phyloP scores from a whole-genome alignment of 768 basidiomycete species.

The Podaxis sp. region DNA sequence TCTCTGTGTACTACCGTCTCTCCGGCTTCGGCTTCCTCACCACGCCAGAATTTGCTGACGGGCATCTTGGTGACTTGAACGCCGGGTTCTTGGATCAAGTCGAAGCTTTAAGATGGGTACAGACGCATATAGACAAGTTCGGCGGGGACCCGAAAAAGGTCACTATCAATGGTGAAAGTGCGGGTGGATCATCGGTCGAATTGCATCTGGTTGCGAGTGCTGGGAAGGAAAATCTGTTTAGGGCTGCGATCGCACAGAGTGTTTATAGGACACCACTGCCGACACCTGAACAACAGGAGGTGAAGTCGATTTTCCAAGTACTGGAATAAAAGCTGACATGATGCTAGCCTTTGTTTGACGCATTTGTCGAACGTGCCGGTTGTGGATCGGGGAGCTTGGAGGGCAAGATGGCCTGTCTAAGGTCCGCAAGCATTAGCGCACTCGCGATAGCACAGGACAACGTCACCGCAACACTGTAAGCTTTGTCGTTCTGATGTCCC shows the following conservation, averaged over 20 bases:
- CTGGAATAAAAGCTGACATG: not conserved
- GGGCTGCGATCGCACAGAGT: constrained; percentile 61
- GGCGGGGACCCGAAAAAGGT: constrained; percentile 62
- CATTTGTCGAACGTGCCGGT: constrained; percentile 48
- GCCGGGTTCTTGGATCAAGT: constrained; percentile 61
- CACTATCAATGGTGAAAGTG: constrained; percentile 63
- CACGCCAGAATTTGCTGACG: constrained; percentile 42
- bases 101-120: constrained; percentile 62
- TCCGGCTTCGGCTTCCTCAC: constrained; percentile 64
- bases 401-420: constrained; percentile 44
- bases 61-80: constrained; percentile 47
- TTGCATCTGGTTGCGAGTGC: constrained; percentile 54
- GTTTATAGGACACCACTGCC: constrained; percentile 54
- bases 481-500: not conserved
- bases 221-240: constrained; percentile 39
- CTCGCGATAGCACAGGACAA: constrained; percentile 57
- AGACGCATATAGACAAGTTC: constrained; percentile 58
- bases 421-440: constrained; percentile 49
- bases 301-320: constrained; percentile 24
- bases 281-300: constrained; percentile 50
- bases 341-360: constrained; percentile 50
- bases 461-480: constrained; percentile 40
- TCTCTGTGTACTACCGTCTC: constrained; percentile 67
- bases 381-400: constrained; percentile 40
- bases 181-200: constrained; percentile 55